Base-by-base conservation (phyloP, 2,329 filamentous ascomycete genomes). In the Diplocarpon mali region DNA sequence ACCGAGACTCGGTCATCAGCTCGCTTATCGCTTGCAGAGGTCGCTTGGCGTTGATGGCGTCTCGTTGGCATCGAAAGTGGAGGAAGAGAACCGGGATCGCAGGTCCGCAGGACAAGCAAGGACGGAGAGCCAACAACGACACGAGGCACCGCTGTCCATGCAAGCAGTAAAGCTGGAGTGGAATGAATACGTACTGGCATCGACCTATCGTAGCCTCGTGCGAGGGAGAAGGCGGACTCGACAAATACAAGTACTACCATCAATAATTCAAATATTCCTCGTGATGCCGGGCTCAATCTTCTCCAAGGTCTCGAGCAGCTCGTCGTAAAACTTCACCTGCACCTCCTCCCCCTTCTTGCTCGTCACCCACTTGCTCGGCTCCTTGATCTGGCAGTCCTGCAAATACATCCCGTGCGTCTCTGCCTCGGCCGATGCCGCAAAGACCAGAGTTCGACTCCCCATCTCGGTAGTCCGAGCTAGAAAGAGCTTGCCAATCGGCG, bases 291-390 rank as follows among this genome's bases (percentile, higher is more conserved):
- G 64, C 48, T 69, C 61, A 28, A 72, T 62, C 2, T 41, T 59
- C 40, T 72, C 68, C 27, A 73, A 43, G 15, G 68, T 58, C 10
- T 52, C 62, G 48, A 66, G 38, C 51, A 73, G 49, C 58, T 74
- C 68, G 13, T 53, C 60, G 56, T 64, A 73, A 2, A 69, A 55
- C 46, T 57, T 64, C 37, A 56, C 53, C 46, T 65, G 66, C 59
- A 40, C 47, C 41, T 57, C 42, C 31, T 56, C 52, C 0, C 68
- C 69, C 29, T 67, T 60, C 5, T 62, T 56, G 5, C 67, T 65
- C 42, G 56, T 43, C 2, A 65, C 65, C 49, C 58, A 65, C 0
- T 44, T 40, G 37, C 63, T 66, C 2, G 57, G 56, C 29, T 55
- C 52, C 20, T 44, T 50, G n/a, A 57, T 44, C 17, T 36, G 37